Conservation (phyloP, 2,329 filamentous ascomycete species). For the Epichloe bromicola region DNA sequence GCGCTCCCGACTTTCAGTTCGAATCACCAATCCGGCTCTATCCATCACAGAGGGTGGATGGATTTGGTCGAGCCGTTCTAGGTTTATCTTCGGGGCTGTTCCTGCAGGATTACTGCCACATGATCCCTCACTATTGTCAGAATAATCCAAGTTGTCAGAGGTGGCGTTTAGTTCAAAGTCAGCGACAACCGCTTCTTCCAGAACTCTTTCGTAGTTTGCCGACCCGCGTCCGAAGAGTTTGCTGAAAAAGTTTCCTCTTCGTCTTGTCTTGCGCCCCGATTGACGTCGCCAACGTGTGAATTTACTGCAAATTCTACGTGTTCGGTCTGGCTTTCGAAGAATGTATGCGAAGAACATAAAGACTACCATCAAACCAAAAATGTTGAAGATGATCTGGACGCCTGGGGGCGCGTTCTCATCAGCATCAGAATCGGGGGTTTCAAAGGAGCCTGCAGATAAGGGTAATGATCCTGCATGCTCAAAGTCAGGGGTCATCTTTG, state of each 20-base stretch:
- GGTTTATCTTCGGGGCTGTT: constrained; percentile 50
- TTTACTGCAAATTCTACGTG: constrained; percentile 24
- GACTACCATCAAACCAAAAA: constrained; percentile 36
- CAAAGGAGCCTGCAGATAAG: constrained; percentile 17
- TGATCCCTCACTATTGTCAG: constrained; percentile 46
- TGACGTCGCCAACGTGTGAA: constrained; percentile 16
- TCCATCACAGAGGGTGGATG: constrained; percentile 37
- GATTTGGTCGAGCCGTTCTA: constrained; percentile 37
- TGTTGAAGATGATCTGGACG: not conserved
- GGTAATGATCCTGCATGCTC: constrained; percentile 59
- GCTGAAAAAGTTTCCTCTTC: constrained; percentile 39
- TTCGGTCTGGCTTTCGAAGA: constrained; percentile 66
- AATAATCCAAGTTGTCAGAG: constrained; percentile 50
- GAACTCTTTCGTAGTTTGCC: constrained; percentile 63
- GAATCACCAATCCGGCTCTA: constrained; percentile 59
- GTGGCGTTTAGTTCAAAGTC: constrained; percentile 68
- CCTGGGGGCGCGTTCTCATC: not conserved
- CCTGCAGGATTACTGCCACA: constrained; percentile 51
- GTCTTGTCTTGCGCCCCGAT: constrained; percentile 28
- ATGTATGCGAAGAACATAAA: constrained; percentile 58
- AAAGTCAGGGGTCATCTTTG: constrained; percentile 60
- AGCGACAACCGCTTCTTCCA: constrained; percentile 63
- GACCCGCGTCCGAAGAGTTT: constrained; percentile 52
- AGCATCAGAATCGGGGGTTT: constrained; percentile 26
- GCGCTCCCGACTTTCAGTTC: constrained; percentile 78